Conservation (phyloP, 768 basidiomycete genomes). For the Tricholoma sp. region DNA sequence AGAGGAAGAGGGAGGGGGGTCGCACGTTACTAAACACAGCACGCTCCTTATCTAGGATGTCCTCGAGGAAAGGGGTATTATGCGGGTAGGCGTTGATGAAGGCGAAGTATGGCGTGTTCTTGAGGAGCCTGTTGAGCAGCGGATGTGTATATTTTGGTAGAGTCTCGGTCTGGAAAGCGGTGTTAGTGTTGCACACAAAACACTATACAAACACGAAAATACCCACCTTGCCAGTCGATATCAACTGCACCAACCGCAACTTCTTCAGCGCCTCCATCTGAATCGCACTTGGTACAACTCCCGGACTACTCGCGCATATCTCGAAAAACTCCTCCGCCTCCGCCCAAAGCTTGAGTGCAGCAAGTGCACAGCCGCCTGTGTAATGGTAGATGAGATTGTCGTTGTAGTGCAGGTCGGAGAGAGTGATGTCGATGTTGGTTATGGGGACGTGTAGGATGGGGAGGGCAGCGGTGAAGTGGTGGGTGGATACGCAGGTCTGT, state of each 20-base stretch:
- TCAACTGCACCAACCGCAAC: slow-evolving; percentile 71
- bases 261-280: slow-evolving; percentile 90
- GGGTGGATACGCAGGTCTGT: slow-evolving; percentile 54
- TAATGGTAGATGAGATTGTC: slow-evolving; percentile 88
- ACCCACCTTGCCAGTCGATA: slow-evolving; percentile 66
- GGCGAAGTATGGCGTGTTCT: slow-evolving; percentile 57
- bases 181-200: too few relatives aligned
- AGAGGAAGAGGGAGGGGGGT: not conserved
- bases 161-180: slow-evolving; percentile 37
- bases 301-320: slow-evolving; percentile 65
- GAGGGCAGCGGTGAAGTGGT: slow-evolving; percentile 51
- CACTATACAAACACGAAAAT: not conserved
- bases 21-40: slow-evolving; percentile 49
- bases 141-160: slow-evolving; percentile 75
- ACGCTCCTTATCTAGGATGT: slow-evolving; percentile 51
- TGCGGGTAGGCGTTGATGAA: slow-evolving; percentile 68
- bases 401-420: slow-evolving; percentile 68
- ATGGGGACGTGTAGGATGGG: slow-evolving; percentile 62
- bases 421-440: slow-evolving; percentile 51
- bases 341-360: slow-evolving; percentile 59
- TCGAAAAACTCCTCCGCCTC: slow-evolving; percentile 79
- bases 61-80: slow-evolving; percentile 37
- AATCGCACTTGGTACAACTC: slow-evolving; percentile 52
- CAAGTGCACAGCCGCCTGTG: slow-evolving; percentile 65
- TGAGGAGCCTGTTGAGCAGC: slow-evolving; percentile 54